Evolutionary conservation across 441 rosid genomes (phyloP).

Genomic region (Eugenia klotzschiana): DNA sequence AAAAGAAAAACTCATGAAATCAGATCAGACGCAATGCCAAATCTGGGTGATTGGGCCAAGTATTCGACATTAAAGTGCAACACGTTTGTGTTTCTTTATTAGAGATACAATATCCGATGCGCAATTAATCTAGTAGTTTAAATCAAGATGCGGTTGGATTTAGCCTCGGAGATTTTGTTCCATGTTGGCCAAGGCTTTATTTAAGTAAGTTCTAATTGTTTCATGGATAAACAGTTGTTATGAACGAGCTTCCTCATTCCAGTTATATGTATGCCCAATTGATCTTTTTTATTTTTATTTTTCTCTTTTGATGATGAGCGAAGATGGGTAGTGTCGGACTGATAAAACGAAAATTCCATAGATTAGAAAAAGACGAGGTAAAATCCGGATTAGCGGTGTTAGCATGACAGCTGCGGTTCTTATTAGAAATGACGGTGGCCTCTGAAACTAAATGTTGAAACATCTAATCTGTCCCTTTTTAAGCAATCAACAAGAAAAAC

Average conservation of each 20-base stretch:
- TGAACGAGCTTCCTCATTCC: background rate
- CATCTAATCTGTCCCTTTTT: background rate
- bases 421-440: background rate
- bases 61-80: background rate
- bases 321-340: background rate
- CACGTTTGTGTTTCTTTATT: background rate
- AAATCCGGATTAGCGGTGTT: background rate
- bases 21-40: background rate
- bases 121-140: background rate
- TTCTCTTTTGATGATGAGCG: background rate
- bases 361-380: background rate
- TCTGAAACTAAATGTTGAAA: background rate
- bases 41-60: background rate
- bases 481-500: background rate
- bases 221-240: background rate
- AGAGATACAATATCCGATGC: background rate
- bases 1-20: background rate
- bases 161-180: background rate
- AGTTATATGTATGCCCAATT: background rate
- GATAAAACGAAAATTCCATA: background rate
- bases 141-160: background rate
- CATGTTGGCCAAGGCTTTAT: background rate
- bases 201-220: background rate
- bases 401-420: background rate
- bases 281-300: too few relatives aligned